Conservation (phyloP, 2,329 filamentous ascomycete species). For the Aspergillus floridensis region DNA sequence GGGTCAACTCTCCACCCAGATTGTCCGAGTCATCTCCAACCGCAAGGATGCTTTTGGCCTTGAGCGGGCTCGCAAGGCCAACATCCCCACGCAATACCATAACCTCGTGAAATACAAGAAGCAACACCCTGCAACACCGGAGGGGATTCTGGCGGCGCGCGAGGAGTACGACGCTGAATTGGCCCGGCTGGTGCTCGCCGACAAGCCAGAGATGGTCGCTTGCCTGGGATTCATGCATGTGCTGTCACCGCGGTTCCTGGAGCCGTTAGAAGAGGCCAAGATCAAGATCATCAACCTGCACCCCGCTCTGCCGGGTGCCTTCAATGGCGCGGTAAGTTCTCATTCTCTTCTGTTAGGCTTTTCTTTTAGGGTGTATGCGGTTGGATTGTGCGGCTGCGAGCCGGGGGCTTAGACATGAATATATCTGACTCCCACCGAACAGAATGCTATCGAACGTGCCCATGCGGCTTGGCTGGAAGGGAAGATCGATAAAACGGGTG, state of each 20-base stretch:
- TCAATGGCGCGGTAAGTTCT: conserved; percentile 63
- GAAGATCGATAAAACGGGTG: conserved; percentile 66
- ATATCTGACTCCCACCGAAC: conserved; percentile 3
- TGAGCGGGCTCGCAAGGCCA: conserved; percentile 56
- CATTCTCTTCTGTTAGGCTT: neutral
- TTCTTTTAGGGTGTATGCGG: neutral
- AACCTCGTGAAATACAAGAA: conserved; percentile 77
- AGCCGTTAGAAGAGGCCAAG: conserved; percentile 60
- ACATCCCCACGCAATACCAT: conserved; percentile 75
- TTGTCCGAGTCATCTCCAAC: conserved; percentile 66
- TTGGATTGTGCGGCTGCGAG: neutral
- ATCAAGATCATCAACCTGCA: conserved; percentile 80
- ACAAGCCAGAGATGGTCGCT: conserved; percentile 70
- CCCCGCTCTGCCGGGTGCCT: conserved; percentile 69
- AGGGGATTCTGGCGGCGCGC: conserved; percentile 54
- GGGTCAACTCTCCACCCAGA: conserved; percentile 50
- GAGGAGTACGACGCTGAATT: conserved; percentile 72
- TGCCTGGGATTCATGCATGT: conserved; percentile 89
- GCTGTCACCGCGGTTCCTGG: conserved; percentile 66
- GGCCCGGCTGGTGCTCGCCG: conserved; percentile 63
- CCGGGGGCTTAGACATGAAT: neutral
- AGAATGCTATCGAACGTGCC: conserved; percentile 72
- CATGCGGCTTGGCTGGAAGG: conserved; percentile 70
- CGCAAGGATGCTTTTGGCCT: conserved; percentile 64
- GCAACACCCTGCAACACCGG: conserved; percentile 56